phyloP scores from a whole-genome alignment of 2,329 filamentous ascomycete species.

The Raffaelea ambrosiae region DNA sequence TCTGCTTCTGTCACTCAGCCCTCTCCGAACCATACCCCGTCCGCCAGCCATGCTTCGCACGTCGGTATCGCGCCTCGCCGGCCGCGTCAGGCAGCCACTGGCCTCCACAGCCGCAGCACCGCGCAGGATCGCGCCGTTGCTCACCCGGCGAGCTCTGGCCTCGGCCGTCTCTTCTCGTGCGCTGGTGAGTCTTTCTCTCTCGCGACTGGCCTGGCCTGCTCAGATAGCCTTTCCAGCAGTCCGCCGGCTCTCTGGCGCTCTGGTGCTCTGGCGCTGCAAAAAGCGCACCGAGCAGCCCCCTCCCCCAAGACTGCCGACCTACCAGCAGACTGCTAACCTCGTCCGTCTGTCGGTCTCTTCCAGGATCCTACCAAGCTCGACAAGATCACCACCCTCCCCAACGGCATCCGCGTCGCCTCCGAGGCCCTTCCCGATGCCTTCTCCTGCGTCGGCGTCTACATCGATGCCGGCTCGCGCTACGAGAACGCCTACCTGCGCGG shows the following conservation, averaged over 20 bases:
- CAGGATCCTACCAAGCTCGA: conserved; percentile 83
- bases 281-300: too few relatives aligned
- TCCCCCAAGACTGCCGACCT: too few relatives aligned
- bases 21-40: too few relatives aligned
- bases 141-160: background rate
- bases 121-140: background rate
- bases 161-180: background rate
- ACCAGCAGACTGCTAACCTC: too few relatives aligned
- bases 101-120: background rate
- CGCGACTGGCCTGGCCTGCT: too few relatives aligned
- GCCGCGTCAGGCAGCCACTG: conserved; percentile 5
- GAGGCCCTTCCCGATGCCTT: conserved; percentile 93
- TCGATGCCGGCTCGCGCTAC: conserved; percentile 91
- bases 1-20: too few relatives aligned
- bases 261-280: too few relatives aligned
- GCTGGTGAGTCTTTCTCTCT: background rate
- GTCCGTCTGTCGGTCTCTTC: too few relatives aligned
- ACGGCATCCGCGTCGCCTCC: conserved; percentile 89
- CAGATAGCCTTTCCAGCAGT: too few relatives aligned
- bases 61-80: conserved; percentile 9
- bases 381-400: conserved; percentile 77
- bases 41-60: conserved; percentile 9
- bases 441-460: conserved; percentile 88
- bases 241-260: too few relatives aligned
- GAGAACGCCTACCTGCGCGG: conserved; percentile 79